These are phyloP conservation scores for Cladosporium velox DNA, from an alignment of 2,329 filamentous ascomycete species.

Conservation along the genomic window DNA sequence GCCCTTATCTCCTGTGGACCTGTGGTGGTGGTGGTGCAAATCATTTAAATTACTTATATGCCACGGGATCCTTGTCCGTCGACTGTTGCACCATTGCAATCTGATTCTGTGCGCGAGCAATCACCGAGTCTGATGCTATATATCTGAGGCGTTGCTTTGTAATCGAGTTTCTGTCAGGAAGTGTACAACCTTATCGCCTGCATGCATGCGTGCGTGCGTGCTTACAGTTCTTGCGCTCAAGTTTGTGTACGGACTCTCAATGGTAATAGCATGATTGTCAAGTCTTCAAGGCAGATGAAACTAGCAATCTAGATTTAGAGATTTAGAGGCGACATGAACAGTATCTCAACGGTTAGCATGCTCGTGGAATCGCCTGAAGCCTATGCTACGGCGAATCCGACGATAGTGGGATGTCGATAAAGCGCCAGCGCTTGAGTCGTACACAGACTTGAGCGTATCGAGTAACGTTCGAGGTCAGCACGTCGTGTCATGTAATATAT, in stretches of 20 bases:
- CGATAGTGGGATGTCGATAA: too few species aligned
- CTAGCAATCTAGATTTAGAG: too few species aligned
- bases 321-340: too few species aligned
- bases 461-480: neutral
- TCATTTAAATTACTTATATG: neutral
- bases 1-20: neutral
- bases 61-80: neutral
- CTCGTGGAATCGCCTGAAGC: too few species aligned
- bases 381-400: too few species aligned
- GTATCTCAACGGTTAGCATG: too few species aligned
- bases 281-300: too few species aligned
- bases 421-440: too few species aligned
- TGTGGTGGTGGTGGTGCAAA: neutral
- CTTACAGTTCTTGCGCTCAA: too few species aligned
- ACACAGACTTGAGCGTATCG: too few species aligned
- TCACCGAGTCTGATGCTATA: constrained; percentile 1
- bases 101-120: neutral
- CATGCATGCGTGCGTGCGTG: neutral
- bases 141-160: neutral
- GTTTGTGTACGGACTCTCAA: too few species aligned
- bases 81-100: neutral
- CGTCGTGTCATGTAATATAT: neutral
- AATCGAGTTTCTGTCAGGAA: neutral
- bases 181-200: neutral
- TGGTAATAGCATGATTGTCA: too few species aligned